Conservation (phyloP, 1,284 basidiomycete genomes). For the Irpex sp. region DNA sequence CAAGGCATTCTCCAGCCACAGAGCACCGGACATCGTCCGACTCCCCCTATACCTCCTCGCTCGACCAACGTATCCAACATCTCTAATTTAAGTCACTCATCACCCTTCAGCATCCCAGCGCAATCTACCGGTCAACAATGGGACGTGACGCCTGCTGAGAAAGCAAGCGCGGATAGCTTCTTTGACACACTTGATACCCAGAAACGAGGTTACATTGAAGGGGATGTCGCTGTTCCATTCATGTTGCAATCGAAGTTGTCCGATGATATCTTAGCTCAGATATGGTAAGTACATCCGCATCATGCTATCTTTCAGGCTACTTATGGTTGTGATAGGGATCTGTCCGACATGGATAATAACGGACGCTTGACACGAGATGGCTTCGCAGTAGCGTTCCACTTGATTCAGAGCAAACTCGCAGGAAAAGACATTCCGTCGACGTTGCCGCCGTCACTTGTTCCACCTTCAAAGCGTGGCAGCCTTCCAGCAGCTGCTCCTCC, state of each 20-base stretch:
- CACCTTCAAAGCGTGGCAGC: constrained; percentile 66
- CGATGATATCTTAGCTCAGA: constrained; percentile 80
- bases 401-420: constrained; percentile 86
- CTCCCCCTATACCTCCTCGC: constrained; percentile 43
- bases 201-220: constrained; percentile 83
- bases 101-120: constrained; percentile 21
- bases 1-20: constrained; percentile 41
- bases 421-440: constrained; percentile 79
- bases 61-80: constrained; percentile 27
- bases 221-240: constrained; percentile 93
- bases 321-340: constrained; percentile 61
- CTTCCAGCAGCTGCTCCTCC: constrained; percentile 24
- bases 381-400: constrained; percentile 94
- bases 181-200: constrained; percentile 83
- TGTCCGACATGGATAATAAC: constrained; percentile 88
- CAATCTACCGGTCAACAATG: constrained; percentile 41
- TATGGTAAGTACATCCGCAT: constrained; percentile 66
- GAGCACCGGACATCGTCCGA: constrained; percentile 42
- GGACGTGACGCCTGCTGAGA: constrained; percentile 86
- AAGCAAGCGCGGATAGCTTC: constrained; percentile 76
- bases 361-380: constrained; percentile 89
- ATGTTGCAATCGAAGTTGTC: constrained; percentile 91
- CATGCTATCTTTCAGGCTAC: constrained; percentile 9
- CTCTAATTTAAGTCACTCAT: constrained; percentile 28
- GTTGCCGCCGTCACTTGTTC: constrained; percentile 76